phyloP scores from a whole-genome alignment of 2,329 filamentous ascomycete species.

The Plectosphaerella cucumerina region DNA sequence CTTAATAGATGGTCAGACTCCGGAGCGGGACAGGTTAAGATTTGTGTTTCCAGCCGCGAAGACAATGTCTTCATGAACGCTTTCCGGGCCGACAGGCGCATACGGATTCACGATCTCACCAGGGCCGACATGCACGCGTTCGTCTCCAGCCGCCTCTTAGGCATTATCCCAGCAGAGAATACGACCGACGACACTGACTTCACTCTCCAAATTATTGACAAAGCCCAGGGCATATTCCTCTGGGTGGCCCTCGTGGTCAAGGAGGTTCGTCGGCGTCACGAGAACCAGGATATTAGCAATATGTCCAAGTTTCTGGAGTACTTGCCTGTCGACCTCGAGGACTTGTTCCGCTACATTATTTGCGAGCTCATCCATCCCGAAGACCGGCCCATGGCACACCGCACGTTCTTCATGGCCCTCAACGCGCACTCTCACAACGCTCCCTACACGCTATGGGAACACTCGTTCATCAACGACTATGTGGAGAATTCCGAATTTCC shows the following conservation, averaged over 20 bases:
- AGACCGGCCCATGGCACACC: background rate
- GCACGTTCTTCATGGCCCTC: background rate
- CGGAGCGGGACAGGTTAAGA: background rate
- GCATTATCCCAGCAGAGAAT: background rate
- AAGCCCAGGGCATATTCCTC: background rate
- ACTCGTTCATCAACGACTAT: background rate
- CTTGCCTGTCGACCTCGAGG: background rate
- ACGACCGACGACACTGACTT: background rate
- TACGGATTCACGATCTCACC: background rate
- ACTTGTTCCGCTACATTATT: background rate
- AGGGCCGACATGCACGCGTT: background rate
- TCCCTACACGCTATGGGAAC: background rate
- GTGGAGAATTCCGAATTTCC: background rate
- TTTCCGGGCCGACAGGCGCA: background rate
- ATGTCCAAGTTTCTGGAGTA: background rate
- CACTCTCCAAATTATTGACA: background rate
- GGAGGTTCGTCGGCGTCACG: background rate
- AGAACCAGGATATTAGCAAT: background rate
- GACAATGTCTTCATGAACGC: background rate
- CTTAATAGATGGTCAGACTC: background rate
- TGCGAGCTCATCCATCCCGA: background rate
- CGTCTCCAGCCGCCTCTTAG: background rate
- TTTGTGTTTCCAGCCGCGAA: constrained; percentile 2
- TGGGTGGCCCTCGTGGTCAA: background rate
- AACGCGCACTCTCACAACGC: background rate